These are phyloP conservation scores for Globisporangium perplexum DNA, from an alignment of 352 stramenopile genomes.

Conservation along the genomic window DNA sequence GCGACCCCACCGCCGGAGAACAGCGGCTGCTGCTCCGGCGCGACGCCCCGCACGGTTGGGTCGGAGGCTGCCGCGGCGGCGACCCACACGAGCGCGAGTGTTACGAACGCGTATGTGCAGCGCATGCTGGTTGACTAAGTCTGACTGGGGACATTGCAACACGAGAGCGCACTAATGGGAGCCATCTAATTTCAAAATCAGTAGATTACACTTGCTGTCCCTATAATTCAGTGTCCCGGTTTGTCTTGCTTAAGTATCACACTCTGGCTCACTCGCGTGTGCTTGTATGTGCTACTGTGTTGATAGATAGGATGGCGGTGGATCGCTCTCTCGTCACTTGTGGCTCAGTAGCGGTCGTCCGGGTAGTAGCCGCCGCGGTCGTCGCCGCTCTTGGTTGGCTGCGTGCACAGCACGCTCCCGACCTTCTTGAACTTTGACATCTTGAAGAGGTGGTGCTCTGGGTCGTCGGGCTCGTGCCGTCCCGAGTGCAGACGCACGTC, in stretches of 20 bases:
- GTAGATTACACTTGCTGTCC: too few relatives aligned
- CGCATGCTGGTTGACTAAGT: too few relatives aligned
- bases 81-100: not conserved
- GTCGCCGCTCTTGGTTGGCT: constrained; percentile 26
- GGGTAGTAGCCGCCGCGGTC: constrained; percentile 7
- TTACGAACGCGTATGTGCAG: not conserved
- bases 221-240: too few relatives aligned
- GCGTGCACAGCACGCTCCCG: constrained; percentile 54
- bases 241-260: too few relatives aligned
- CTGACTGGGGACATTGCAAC: too few relatives aligned
- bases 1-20: constrained; percentile 10
- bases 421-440: constrained; percentile 87
- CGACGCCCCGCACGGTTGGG: constrained; percentile 30
- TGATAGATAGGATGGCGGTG: not conserved
- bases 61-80: not conserved
- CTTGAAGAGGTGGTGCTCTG: constrained; percentile 49
- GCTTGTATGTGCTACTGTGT: not conserved
- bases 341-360: constrained; percentile 6
- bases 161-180: too few relatives aligned
- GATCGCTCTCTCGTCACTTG: too few relatives aligned
- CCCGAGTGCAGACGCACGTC: constrained; percentile 50
- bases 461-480: constrained; percentile 22
- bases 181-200: too few relatives aligned
- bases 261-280: too few relatives aligned
- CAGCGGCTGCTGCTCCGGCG: constrained; percentile 22